phyloP scores from a whole-genome alignment of 495 filamentous ascomycete species.

The Trichodelitschia bisporula region DNA sequence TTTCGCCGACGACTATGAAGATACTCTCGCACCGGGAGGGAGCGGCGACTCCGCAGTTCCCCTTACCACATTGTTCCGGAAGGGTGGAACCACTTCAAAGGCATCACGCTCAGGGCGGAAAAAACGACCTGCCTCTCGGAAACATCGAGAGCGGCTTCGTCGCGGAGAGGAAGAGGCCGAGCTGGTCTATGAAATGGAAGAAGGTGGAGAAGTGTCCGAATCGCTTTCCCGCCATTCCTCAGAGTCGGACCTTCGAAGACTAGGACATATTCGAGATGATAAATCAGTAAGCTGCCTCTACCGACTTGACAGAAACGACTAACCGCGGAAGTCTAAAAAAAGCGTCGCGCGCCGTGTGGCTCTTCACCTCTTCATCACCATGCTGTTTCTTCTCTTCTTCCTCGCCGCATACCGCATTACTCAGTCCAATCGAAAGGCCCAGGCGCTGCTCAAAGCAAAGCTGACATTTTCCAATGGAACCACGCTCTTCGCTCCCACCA shows the following conservation, averaged over 20 bases:
- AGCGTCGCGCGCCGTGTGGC: no score
- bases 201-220: slow-evolving; percentile 36
- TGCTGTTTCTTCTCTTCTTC: slow-evolving; percentile 27
- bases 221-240: slow-evolving; percentile 18
- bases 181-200: slow-evolving; percentile 77
- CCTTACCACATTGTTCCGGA: neutral
- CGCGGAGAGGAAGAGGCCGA: slow-evolving; percentile 35
- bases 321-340: no score
- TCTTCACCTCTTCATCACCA: slow-evolving; percentile 15
- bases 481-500: slow-evolving; percentile 67
- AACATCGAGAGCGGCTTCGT: neutral
- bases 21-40: neutral
- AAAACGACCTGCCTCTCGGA: slow-evolving; percentile 19
- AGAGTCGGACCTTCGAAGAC: slow-evolving; percentile 16
- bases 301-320: neutral
- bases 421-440: neutral
- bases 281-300: neutral
- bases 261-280: neutral
- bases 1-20: neutral
- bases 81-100: slow-evolving; percentile 6
- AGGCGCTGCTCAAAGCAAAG: slow-evolving; percentile 16
- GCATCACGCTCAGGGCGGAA: slow-evolving; percentile 4
- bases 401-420: slow-evolving; percentile 30
- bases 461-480: slow-evolving; percentile 47
- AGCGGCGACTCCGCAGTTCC: neutral